phyloP scores from a whole-genome alignment of 1,284 basidiomycete genomes.

The Omphalotus olearius region DNA sequence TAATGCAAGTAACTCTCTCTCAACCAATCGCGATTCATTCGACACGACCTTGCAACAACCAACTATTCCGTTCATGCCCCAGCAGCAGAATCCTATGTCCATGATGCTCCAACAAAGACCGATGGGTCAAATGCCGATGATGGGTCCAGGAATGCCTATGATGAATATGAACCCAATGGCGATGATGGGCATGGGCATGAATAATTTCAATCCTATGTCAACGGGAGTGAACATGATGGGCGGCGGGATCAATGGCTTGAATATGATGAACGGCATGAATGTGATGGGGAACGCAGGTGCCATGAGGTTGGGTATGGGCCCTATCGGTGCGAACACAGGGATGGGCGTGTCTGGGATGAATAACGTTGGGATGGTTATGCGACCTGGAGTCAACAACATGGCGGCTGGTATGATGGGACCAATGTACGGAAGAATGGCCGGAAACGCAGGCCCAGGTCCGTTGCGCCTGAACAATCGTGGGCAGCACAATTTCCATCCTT shows the following conservation, averaged over 20 bases:
- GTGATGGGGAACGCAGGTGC: conserved; percentile 18
- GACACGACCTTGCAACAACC: conserved; percentile 22
- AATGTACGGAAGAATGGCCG: conserved; percentile 26
- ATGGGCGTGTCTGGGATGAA: conserved; percentile 26
- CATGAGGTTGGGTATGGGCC: conserved; percentile 23
- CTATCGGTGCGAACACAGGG: conserved; percentile 21
- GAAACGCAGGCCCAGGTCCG: conserved; percentile 47
- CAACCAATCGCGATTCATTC: conserved; percentile 10
- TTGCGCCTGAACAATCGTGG: conserved; percentile 49
- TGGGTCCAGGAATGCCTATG: conserved; percentile 11
- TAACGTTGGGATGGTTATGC: conserved; percentile 24
- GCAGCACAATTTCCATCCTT: conserved; percentile 59
- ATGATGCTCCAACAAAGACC: conserved; percentile 56
- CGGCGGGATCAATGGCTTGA: conserved; percentile 36
- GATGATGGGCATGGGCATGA: conserved; percentile 24
- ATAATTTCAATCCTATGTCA: conserved; percentile 19
- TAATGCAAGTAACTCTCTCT: conserved; percentile 14
- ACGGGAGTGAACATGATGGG: conserved; percentile 33
- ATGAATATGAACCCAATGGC: conserved; percentile 37
- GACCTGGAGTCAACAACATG: conserved; percentile 22
- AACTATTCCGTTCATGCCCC: conserved; percentile 27
- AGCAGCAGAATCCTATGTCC: conserved; percentile 38
- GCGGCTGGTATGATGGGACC: conserved; percentile 10
- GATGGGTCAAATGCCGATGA: conserved; percentile 50
- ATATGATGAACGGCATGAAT: conserved; percentile 26